Evolutionary conservation across 768 basidiomycete species (phyloP).

Genomic region (Suillus cothurnatus): DNA sequence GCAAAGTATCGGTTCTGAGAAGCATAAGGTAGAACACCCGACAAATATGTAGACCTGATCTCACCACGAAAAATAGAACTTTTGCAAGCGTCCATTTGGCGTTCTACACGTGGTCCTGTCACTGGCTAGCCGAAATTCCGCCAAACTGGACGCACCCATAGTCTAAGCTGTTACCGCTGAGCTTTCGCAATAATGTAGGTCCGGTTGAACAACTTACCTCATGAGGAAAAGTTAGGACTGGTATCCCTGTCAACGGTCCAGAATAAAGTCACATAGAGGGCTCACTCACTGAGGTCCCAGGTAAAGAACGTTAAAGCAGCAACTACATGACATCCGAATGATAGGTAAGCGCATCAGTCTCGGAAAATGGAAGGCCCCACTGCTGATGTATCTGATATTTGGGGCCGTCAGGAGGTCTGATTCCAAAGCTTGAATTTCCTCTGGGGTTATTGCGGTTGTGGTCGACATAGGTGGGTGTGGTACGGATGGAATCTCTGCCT

Average conservation of each 20-base stretch:
- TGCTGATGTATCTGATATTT: background rate
- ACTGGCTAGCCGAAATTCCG: background rate
- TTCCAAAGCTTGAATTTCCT: slow-evolving; percentile 2
- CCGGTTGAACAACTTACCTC: slow-evolving; percentile 1
- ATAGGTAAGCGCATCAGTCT: background rate
- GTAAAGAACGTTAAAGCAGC: slow-evolving; percentile 3
- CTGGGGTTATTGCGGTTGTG: background rate
- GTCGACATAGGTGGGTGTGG: background rate
- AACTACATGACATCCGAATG: background rate
- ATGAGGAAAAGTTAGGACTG: slow-evolving; percentile 7
- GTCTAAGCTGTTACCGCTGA: background rate
- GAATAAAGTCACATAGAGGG: background rate
- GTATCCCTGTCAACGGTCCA: background rate
- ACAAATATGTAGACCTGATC: background rate
- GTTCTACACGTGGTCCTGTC: background rate
- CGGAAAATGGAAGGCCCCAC: background rate
- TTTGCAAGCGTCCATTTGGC: slow-evolving; percentile 8
- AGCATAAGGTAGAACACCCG: background rate
- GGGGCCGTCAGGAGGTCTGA: background rate
- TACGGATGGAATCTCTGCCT: background rate
- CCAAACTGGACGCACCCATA: slow-evolving; percentile 6
- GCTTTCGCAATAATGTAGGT: background rate
- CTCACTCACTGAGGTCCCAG: slow-evolving; percentile 7
- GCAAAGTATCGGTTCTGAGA: slow-evolving; percentile 12
- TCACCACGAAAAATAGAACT: slow-evolving; percentile 8